Conservation (phyloP, 441 rosid genomes). For the Hura crepitans region DNA sequence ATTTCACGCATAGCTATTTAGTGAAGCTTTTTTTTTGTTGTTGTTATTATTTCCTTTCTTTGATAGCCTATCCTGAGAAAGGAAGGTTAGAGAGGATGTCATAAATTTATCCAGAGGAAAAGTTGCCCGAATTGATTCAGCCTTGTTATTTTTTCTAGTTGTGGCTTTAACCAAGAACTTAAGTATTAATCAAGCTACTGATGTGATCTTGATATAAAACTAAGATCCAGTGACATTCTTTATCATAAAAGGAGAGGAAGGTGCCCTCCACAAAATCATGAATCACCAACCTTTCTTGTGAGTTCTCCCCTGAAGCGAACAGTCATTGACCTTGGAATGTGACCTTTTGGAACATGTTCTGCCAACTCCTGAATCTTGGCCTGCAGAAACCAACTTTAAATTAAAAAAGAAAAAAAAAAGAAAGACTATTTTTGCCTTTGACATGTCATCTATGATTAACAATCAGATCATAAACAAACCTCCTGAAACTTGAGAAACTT, state of each 20-base stretch:
- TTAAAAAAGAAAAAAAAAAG: no score
- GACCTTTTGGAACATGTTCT: constrained; percentile 98
- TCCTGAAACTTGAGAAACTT: constrained; percentile 97
- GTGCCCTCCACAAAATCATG: constrained; percentile 12
- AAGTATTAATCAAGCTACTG: no score
- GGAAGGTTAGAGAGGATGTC: background rate
- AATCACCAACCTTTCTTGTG: constrained; percentile 78
- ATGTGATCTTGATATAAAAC: background rate
- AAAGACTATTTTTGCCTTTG: constrained; percentile 11
- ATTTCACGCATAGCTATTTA: background rate
- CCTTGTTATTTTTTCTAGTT: no score
- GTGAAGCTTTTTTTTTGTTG: background rate
- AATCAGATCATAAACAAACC: constrained; percentile 40
- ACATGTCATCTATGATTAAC: constrained; percentile 2
- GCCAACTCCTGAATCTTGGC: constrained; percentile 99
- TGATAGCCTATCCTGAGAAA: background rate
- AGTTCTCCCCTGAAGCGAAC: constrained; percentile 97
- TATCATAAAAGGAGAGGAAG: background rate
- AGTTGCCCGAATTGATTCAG: background rate
- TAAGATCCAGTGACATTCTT: background rate
- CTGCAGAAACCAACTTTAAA: constrained; percentile 37
- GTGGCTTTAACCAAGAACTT: no score
- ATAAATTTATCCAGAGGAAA: background rate
- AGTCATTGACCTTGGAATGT: constrained; percentile 93
- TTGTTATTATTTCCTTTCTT: no score